These are phyloP conservation scores for Hemisphaericaspora subhashii DNA, from an alignment of 1,139 yeast species.

Conservation along the genomic window DNA sequence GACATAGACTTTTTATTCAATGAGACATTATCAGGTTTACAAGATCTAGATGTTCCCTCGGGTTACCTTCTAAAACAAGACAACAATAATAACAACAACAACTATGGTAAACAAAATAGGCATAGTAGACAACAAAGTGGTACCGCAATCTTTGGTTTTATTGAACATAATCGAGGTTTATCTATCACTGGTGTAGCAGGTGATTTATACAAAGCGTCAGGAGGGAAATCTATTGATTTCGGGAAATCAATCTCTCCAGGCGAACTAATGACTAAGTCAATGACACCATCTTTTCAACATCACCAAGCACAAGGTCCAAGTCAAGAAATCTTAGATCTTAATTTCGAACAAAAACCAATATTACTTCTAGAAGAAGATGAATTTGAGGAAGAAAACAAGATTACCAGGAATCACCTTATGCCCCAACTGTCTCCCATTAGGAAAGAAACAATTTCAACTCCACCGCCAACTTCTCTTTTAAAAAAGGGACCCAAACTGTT, in stretches of 20 bases:
- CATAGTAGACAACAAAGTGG: constrained; percentile 52
- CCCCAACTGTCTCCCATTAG: constrained; percentile 14
- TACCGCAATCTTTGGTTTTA: constrained; percentile 64
- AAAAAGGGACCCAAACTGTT: constrained; percentile 5
- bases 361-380: constrained; percentile 31
- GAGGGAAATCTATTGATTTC: constrained; percentile 20
- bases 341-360: constrained; percentile 16
- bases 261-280: constrained; percentile 26
- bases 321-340: constrained; percentile 14
- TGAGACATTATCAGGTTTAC: constrained; percentile 45
- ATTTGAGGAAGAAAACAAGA: constrained; percentile 18
- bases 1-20: constrained; percentile 45
- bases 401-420: constrained; percentile 2
- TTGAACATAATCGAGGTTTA: constrained; percentile 53
- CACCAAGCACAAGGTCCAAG: constrained; percentile 7
- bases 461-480: constrained; percentile 10
- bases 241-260: constrained; percentile 38
- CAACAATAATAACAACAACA: constrained; percentile 8
- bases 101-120: constrained; percentile 13
- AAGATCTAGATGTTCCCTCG: constrained; percentile 55
- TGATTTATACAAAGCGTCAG: constrained; percentile 21
- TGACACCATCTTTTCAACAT: constrained; percentile 3
- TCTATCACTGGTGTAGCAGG: constrained; percentile 43
- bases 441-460: constrained; percentile 8
- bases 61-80: constrained; percentile 25